Conservation (phyloP, 129 eudicot genomes). For the Flaveria brownii region DNA sequence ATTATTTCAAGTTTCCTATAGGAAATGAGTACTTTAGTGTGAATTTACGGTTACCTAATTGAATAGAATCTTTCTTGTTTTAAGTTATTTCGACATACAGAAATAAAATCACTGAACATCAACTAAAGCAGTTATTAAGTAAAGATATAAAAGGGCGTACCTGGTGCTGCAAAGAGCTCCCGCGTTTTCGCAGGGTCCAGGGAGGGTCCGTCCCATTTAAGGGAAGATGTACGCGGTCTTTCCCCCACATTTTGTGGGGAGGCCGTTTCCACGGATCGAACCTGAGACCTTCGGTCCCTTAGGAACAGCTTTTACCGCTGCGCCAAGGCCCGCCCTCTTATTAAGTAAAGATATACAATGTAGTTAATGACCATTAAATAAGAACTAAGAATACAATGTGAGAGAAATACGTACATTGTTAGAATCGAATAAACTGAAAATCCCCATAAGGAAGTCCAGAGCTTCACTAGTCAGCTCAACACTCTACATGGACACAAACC, state of each 20-base stretch:
- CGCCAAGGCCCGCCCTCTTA: too few species aligned
- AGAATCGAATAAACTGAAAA: slow-evolving; percentile 74
- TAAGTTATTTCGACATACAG: slow-evolving; percentile 1
- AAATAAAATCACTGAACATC: neutral
- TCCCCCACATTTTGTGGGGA: too few species aligned
- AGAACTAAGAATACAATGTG: slow-evolving; percentile 13
- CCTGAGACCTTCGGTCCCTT: too few species aligned
- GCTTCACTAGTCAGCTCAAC: slow-evolving; percentile 88
- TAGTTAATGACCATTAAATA: slow-evolving; percentile 11
- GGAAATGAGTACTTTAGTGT: slow-evolving; percentile 10
- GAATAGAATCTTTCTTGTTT: neutral
- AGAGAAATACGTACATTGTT: slow-evolving; percentile 58
- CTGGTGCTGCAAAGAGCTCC: too few species aligned
- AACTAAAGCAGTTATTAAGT: slow-evolving; percentile 14
- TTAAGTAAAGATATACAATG: slow-evolving; percentile 13
- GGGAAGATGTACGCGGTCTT: too few species aligned
- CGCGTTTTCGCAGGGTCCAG: too few species aligned
- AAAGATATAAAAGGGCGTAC: slow-evolving; percentile 5
- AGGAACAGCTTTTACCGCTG: too few species aligned
- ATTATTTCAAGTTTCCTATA: slow-evolving; percentile 9
- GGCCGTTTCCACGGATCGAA: too few species aligned
- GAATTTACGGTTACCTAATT: slow-evolving; percentile 16
- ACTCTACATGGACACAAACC: slow-evolving; percentile 56
- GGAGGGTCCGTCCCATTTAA: too few species aligned
- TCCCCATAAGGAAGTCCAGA: slow-evolving; percentile 77